Percentiles rank a stretch among this genome's conserved stretches.
Conservation (phyloP, 805 yeast species). For the Candida boleticola region DNA sequence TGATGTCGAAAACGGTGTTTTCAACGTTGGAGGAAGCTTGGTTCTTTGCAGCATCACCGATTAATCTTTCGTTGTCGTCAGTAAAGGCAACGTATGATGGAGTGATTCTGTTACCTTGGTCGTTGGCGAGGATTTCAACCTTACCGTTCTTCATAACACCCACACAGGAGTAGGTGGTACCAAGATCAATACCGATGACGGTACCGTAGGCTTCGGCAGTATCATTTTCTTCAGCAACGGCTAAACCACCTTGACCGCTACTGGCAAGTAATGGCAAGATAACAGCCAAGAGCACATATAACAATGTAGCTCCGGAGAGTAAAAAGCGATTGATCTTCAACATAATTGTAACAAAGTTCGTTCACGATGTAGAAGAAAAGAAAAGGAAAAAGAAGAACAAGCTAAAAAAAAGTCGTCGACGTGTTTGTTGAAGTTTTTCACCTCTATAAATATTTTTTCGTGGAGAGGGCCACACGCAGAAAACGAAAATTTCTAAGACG, state of each 20-base stretch:
- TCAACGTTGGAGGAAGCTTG: conserved; percentile 93
- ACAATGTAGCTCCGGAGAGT: conserved; percentile 27
- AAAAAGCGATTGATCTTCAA: conserved; percentile 16
- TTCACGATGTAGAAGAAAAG: not conserved
- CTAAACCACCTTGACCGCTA: conserved; percentile 16
- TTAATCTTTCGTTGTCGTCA: conserved; percentile 77
- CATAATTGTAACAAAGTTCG: conserved; percentile 5
- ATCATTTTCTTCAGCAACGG: conserved; percentile 20
- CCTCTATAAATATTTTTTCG: not conserved
- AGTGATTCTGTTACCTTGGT: conserved; percentile 98
- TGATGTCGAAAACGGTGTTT: conserved; percentile 88
- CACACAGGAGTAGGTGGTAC: conserved; percentile 93
- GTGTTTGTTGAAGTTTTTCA: not conserved
- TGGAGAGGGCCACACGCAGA: not conserved
- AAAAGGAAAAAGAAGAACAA: not conserved
- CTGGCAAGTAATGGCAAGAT: conserved; percentile 35
- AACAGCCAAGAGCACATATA: conserved; percentile 33
- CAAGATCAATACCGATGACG: conserved; percentile 76
- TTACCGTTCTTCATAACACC: conserved; percentile 90
- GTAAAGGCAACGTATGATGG: conserved; percentile 96
- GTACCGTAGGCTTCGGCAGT: conserved; percentile 43
- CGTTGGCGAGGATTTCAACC: conserved; percentile 95
- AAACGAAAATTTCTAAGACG: conserved; percentile 3
- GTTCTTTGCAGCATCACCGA: conserved; percentile 97
- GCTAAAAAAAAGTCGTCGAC: not conserved